Evolutionary conservation across 2,329 filamentous ascomycete species (phyloP).

Genomic region (Rugonectria rugulosa): DNA sequence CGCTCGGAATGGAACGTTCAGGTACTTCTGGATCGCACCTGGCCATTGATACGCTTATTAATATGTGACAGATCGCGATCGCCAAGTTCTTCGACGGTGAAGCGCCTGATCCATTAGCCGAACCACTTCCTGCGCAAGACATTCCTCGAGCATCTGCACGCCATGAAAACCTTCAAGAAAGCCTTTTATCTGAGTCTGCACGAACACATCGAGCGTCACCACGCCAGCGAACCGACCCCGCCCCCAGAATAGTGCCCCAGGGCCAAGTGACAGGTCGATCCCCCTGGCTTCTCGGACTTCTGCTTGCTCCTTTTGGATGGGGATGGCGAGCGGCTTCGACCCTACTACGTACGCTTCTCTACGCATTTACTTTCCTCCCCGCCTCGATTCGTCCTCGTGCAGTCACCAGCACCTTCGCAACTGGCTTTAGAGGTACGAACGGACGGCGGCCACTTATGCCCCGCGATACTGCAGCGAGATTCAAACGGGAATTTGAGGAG

Average conservation of each 20-base stretch:
- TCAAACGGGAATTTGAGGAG: conserved; percentile 93
- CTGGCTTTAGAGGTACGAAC: conserved; percentile 65
- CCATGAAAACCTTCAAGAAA: conserved; percentile 77
- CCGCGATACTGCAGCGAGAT: conserved; percentile 85
- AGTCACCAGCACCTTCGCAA: conserved; percentile 60
- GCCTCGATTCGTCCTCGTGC: conserved; percentile 64
- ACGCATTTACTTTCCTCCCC: conserved; percentile 83
- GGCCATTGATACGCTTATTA: background rate
- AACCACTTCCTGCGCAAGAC: conserved; percentile 72
- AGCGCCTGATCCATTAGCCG: conserved; percentile 79
- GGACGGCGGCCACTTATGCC: conserved; percentile 81
- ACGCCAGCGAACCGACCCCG: conserved; percentile 63
- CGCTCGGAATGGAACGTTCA: conserved; percentile 97
- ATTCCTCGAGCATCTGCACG: conserved; percentile 69
- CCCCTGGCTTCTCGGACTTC: conserved; percentile 76
- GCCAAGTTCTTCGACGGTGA: conserved; percentile 98
- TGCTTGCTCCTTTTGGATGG: conserved; percentile 83
- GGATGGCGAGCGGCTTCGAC: conserved; percentile 76
- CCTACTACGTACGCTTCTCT: conserved; percentile 75
- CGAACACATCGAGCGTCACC: conserved; percentile 34
- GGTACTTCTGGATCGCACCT: conserved; percentile 53
- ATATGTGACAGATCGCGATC: conserved; percentile 74
- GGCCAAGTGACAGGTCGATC: conserved; percentile 73
- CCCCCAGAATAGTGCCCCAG: conserved; percentile 84
- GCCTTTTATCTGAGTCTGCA: conserved; percentile 49